Evolutionary conservation across 352 stramenopile genomes (phyloP).

Genomic region (Phytophthora tentaculata): DNA sequence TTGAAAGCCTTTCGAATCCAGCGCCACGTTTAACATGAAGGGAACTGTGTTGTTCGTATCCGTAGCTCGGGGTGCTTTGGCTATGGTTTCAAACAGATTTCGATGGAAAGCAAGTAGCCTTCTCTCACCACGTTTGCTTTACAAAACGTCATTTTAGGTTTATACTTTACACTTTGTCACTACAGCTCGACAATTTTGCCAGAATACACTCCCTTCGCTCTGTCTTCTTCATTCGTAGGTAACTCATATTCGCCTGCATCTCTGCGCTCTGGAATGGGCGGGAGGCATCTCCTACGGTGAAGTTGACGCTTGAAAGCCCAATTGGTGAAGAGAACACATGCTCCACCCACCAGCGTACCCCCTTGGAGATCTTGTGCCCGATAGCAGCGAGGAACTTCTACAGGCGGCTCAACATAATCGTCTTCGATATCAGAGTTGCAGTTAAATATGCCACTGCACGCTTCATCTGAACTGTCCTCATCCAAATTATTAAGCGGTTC

Average conservation of each 20-base stretch:
- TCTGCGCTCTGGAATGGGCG: slow-evolving; percentile 29
- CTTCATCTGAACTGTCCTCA: slow-evolving; percentile 16
- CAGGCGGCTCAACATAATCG: slow-evolving; percentile 30
- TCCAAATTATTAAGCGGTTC: slow-evolving; percentile 14
- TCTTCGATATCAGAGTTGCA: background rate
- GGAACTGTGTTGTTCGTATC: too few relatives aligned
- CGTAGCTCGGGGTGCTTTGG: too few relatives aligned
- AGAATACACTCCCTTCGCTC: slow-evolving; percentile 15
- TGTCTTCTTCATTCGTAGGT: background rate
- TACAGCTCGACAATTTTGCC: slow-evolving; percentile 33
- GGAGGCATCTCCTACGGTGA: slow-evolving; percentile 11
- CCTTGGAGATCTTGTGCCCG: slow-evolving; percentile 35
- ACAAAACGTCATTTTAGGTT: slow-evolving; percentile 9
- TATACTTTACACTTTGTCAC: slow-evolving; percentile 8
- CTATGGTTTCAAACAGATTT: too few relatives aligned
- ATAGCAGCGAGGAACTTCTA: slow-evolving; percentile 34
- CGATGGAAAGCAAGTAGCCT: background rate
- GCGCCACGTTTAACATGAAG: too few relatives aligned
- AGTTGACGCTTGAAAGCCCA: slow-evolving; percentile 39
- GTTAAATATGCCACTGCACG: slow-evolving; percentile 10
- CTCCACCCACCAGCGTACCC: slow-evolving; percentile 29
- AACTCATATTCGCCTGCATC: slow-evolving; percentile 5
- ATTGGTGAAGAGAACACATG: slow-evolving; percentile 34
- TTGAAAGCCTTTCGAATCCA: too few relatives aligned
- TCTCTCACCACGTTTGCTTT: background rate